These are phyloP conservation scores for Cutaneotrichosporon dermatis DNA, from an alignment of 1,284 basidiomycete species.

Conservation along the genomic window DNA sequence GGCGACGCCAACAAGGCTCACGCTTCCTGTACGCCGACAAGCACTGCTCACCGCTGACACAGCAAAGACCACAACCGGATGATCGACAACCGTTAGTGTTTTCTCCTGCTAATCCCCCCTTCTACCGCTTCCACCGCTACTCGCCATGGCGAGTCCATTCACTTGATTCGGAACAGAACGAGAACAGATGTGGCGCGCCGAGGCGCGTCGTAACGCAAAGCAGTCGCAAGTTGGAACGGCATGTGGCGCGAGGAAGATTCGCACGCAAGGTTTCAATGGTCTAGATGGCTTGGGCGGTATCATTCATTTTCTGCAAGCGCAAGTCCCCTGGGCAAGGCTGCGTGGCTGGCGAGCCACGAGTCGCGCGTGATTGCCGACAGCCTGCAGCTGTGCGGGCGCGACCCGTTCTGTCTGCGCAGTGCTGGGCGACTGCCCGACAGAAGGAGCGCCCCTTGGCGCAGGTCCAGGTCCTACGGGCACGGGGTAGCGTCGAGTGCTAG, in stretches of 20 bases:
- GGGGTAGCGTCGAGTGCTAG: background rate
- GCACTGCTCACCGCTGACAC: background rate
- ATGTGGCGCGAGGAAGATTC: background rate
- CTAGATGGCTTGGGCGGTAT: too few species aligned
- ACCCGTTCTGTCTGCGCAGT: background rate
- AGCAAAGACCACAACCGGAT: conserved; percentile 81
- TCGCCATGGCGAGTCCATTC: conserved; percentile 2
- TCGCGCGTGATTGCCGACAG: too few species aligned
- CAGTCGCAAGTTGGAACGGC: background rate
- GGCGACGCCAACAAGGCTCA: conserved; percentile 91
- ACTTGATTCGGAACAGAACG: background rate
- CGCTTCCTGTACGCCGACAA: conserved; percentile 59
- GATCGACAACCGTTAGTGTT: conserved; percentile 99
- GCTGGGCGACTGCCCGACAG: background rate
- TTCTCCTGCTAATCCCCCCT: conserved; percentile 12
- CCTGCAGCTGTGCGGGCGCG: background rate
- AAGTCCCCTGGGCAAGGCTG: too few species aligned
- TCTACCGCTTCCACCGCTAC: conserved; percentile 12
- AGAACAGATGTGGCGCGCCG: background rate
- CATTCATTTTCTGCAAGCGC: too few species aligned
- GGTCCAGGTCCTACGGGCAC: background rate
- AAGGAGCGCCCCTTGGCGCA: background rate
- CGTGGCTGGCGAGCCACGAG: too few species aligned
- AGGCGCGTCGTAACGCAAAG: background rate
- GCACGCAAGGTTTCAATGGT: background rate